Evolutionary conservation across 306 rosid species (phyloP).

Genomic region (Prunus mira): DNA sequence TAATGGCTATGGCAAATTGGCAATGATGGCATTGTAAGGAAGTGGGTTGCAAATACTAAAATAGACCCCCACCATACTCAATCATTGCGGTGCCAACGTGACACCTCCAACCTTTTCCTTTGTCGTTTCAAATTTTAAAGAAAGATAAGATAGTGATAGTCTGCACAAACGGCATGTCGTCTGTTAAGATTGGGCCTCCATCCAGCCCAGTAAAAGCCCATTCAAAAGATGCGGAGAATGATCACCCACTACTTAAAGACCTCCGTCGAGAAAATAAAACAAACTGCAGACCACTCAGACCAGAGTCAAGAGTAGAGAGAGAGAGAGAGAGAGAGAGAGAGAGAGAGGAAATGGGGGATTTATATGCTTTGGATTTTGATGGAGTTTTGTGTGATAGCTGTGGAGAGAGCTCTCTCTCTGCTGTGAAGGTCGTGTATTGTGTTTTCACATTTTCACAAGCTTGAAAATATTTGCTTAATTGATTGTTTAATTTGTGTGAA

Average conservation of each 20-base stretch:
- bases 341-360: conserved; percentile 58
- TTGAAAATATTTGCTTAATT: background rate
- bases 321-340: background rate
- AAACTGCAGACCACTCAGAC: background rate
- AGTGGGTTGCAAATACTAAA: background rate
- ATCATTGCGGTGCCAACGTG: background rate
- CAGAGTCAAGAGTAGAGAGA: background rate
- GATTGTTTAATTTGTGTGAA: conserved; percentile 14
- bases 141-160: too few species aligned
- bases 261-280: background rate
- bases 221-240: conserved; percentile 4
- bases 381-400: conserved; percentile 93
- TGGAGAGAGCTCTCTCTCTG: conserved; percentile 89
- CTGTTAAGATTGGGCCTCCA: background rate
- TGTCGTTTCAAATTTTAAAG: background rate
- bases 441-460: background rate
- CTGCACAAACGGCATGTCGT: too few species aligned
- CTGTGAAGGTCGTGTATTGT: conserved; percentile 55
- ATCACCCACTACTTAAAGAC: background rate
- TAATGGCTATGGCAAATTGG: background rate
- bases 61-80: background rate
- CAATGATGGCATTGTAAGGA: background rate
- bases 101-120: background rate
- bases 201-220: background rate
- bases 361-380: conserved; percentile 90